Conservation (phyloP, 805 yeast genomes). For the Candida mattraensis region DNA sequence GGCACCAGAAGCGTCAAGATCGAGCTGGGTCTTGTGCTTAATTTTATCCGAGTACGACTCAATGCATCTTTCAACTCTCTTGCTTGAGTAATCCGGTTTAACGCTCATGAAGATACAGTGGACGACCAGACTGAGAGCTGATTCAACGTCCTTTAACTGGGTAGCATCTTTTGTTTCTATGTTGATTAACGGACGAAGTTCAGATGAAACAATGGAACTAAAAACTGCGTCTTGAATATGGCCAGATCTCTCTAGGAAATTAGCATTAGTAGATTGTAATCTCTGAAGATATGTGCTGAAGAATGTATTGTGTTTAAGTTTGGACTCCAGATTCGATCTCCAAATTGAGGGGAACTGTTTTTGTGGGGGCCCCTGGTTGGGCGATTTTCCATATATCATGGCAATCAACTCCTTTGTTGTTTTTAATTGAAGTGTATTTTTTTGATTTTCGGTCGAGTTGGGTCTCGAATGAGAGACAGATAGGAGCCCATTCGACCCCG, state of each 20-base stretch:
- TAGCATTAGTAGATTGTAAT: neutral
- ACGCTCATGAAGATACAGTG: constrained; percentile 18
- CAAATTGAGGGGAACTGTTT: constrained; percentile 3
- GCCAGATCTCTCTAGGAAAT: constrained; percentile 10
- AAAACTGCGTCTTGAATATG: constrained; percentile 14
- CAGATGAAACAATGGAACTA: constrained; percentile 2
- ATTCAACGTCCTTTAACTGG: constrained; percentile 25
- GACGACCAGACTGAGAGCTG: constrained; percentile 25
- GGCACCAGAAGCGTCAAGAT: too few species aligned
- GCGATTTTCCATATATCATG: neutral
- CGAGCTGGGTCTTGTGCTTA: neutral
- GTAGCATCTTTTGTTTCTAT: constrained; percentile 12
- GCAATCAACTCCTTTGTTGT: neutral
- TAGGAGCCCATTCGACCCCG: neutral
- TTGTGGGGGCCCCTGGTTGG: too few species aligned
- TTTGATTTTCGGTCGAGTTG: too few species aligned
- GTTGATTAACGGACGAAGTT: neutral
- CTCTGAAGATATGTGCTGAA: constrained; percentile 4
- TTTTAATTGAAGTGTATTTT: too few species aligned
- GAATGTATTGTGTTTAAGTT: constrained; percentile 1
- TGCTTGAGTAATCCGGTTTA: constrained; percentile 14
- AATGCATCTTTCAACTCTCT: constrained; percentile 4
- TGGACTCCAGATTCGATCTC: constrained; percentile 3
- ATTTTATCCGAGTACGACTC: constrained; percentile 4
- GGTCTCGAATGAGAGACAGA: too few species aligned